Evolutionary conservation across 352 stramenopile genomes (phyloP), one percentile per base, ranked within the genome.

Genomic region (Phytophthora ramorum): DNA sequence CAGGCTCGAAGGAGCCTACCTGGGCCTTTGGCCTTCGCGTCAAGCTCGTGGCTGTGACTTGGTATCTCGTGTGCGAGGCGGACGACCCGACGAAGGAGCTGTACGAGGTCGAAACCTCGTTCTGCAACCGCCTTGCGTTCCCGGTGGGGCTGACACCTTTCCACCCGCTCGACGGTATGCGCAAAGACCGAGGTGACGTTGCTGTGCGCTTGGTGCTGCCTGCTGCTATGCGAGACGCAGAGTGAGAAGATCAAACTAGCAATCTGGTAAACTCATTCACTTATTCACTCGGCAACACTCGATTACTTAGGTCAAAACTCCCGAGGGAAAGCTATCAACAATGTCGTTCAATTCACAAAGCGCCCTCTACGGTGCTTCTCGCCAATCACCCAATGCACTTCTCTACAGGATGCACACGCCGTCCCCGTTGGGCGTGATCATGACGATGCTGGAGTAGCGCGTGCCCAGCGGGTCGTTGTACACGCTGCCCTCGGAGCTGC

Each of bases 361-460:
- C 63, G 30, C 60, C 24, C 28, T 65, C 45, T 50, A 59, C 50
- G 45, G 63, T 61, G 48, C 43, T 54, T 53, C 35, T 41, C 8
- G 19, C 45, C 30, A 50, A 13, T 52, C 51, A 62, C 52, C 57
- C 47, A 35, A 45, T 58, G 14, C 14, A 8, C 8, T 19, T 44
- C 34, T 60, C 58, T 89, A 93, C 54, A 93, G 65, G 34, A 93
- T 88, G 71, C 85, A 93, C 44, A 93, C 80, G 30, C 85, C 85
- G 62, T 93, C 80, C 20, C 85, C 85, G 56, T 92, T 91, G 50
- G 85, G 85, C 41, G 85, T 92, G 73, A 93, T 90, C 85, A 93
- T 93, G 64, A 93, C 85, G 59, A 93, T 93, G 61, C 85, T 93
- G n/a, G 81, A 91, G 73, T 88, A 93, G 37, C 85, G 85, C 60